Conservation (phyloP, 2,329 filamentous ascomycete species). For the Esteya vermicola region DNA sequence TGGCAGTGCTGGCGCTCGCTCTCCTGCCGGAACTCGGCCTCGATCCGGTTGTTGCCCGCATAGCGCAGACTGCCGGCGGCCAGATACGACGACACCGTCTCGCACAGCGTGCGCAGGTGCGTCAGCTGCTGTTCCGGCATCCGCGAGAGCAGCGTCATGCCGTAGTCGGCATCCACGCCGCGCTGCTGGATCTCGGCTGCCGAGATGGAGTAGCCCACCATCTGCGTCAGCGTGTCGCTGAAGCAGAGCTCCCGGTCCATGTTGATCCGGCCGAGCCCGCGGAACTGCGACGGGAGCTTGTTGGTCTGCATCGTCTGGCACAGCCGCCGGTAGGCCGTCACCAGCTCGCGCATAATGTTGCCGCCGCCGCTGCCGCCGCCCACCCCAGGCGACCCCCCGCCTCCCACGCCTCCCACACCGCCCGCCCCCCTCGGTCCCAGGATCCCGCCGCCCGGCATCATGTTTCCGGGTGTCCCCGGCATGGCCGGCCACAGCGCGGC, state of each 20-base stretch:
- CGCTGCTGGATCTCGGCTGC: constrained; percentile 85
- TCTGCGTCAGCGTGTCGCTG: constrained; percentile 46
- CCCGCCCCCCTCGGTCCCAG: not conserved
- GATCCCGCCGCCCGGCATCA: not conserved
- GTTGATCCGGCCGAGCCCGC: constrained; percentile 14
- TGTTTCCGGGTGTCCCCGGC: not conserved
- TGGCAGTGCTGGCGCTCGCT: constrained; percentile 62
- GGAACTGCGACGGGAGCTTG: constrained; percentile 27
- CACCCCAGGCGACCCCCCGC: not conserved
- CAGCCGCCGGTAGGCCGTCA: constrained; percentile 45
- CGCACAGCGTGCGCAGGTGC: constrained; percentile 74
- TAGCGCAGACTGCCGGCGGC: constrained; percentile 57
- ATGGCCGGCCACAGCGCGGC: constrained; percentile 2
- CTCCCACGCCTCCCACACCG: not conserved
- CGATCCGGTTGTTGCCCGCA: constrained; percentile 44
- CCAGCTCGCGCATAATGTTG: constrained; percentile 37
- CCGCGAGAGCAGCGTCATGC: constrained; percentile 65
- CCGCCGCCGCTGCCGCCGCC: not conserved
- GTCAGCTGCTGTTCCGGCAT: constrained; percentile 74
- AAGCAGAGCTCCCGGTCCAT: constrained; percentile 29
- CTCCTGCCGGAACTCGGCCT: constrained; percentile 51
- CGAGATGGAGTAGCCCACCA: constrained; percentile 74
- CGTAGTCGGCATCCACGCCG: constrained; percentile 60
- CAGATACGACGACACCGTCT: constrained; percentile 77
- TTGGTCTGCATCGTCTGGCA: constrained; percentile 44